Evolutionary conservation across 192 early-diverging fungal species (phyloP).

Genomic region (Chytriomyces confervae): DNA sequence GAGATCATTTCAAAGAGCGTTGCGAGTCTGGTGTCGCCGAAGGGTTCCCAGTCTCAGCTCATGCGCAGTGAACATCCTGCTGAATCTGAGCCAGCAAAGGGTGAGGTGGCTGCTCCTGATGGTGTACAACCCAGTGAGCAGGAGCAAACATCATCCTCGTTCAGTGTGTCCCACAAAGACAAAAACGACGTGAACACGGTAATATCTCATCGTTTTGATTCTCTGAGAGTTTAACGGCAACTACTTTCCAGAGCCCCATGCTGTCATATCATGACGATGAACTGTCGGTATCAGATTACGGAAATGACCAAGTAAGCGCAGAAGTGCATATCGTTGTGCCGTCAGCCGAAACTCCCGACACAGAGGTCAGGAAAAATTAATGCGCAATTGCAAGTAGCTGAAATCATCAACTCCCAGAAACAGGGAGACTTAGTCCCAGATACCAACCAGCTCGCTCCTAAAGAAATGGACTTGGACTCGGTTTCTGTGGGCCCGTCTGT

Average conservation of each 20-base stretch:
- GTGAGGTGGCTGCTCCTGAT: background rate
- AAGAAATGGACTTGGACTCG: background rate
- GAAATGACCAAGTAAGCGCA: background rate
- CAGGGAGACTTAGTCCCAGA: background rate
- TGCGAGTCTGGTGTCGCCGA: conserved; percentile 3
- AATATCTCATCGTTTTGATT: background rate
- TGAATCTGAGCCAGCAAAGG: background rate
- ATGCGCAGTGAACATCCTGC: background rate
- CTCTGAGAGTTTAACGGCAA: background rate
- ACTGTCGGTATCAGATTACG: background rate
- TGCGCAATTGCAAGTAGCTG: background rate
- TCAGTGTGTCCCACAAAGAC: background rate
- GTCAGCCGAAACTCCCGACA: background rate
- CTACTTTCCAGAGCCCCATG: background rate
- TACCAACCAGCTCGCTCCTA: background rate
- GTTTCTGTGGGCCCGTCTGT: background rate
- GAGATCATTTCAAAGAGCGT: conserved; percentile 28
- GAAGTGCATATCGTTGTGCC: background rate
- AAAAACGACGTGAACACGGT: background rate
- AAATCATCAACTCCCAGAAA: background rate
- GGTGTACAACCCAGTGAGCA: background rate
- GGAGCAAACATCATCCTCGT: background rate
- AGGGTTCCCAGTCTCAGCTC: background rate
- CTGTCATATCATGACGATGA: conserved; percentile 1
- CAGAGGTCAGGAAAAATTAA: background rate